phyloP scores from a whole-genome alignment of 2,329 filamentous ascomycete species.

The Verticillium zaregamsianum region DNA sequence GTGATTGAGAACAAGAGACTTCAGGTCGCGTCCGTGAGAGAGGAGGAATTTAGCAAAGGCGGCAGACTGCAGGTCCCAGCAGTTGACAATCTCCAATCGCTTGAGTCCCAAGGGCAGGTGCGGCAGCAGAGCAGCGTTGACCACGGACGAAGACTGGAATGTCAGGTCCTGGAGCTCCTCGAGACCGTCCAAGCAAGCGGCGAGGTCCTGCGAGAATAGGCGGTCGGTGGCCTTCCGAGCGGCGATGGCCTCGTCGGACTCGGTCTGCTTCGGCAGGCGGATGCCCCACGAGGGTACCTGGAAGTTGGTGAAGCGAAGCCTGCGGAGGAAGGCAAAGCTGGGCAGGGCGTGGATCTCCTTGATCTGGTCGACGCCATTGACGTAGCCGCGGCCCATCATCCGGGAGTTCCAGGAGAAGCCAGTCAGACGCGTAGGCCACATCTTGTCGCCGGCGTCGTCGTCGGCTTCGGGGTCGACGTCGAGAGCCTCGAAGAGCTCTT shows the following conservation, averaged over 20 bases:
- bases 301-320: slow-evolving; percentile 59
- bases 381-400: slow-evolving; percentile 37
- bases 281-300: slow-evolving; percentile 44
- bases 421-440: slow-evolving; percentile 31
- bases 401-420: slow-evolving; percentile 62
- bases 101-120: slow-evolving; percentile 62
- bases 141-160: slow-evolving; percentile 70
- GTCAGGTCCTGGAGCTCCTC: slow-evolving; percentile 62
- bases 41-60: slow-evolving; percentile 62
- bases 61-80: slow-evolving; percentile 67
- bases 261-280: slow-evolving; percentile 29
- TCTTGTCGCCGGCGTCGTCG: slow-evolving; percentile 24
- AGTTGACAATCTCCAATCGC: slow-evolving; percentile 73
- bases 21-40: slow-evolving; percentile 63
- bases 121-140: slow-evolving; percentile 65
- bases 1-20: slow-evolving; percentile 66
- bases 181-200: slow-evolving; percentile 48
- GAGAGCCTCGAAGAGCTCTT: slow-evolving; percentile 61
- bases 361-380: slow-evolving; percentile 45
- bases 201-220: slow-evolving; percentile 28
- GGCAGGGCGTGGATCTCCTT: slow-evolving; percentile 46
- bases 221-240: slow-evolving; percentile 33
- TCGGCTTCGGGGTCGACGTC: slow-evolving; percentile 41
- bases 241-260: slow-evolving; percentile 23
- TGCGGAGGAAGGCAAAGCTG: slow-evolving; percentile 53